phyloP scores from a whole-genome alignment of 441 rosid species.

The Erysimum cheiri region DNA sequence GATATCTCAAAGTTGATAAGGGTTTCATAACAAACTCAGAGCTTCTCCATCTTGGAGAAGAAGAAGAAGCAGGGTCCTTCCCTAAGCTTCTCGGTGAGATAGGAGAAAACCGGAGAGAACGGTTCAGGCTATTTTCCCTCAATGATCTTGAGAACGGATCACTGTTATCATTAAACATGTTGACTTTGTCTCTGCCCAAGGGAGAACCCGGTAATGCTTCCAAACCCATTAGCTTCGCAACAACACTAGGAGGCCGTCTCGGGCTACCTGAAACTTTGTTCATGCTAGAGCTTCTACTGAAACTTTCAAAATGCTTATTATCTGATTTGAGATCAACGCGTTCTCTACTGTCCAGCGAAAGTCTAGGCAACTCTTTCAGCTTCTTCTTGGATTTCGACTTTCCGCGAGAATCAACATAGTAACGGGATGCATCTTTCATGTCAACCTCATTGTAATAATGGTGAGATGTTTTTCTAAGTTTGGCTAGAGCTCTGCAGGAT shows the following conservation, averaged over 20 bases:
- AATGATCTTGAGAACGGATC: conserved; percentile 56
- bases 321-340: conserved; percentile 50
- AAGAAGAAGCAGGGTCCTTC: conserved; percentile 61
- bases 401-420: conserved; percentile 69
- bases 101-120: conserved; percentile 50
- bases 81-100: conserved; percentile 56
- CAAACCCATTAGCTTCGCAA: conserved; percentile 97
- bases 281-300: conserved; percentile 51
- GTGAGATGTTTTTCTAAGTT: conserved; percentile 71
- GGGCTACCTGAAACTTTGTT: conserved; percentile 50
- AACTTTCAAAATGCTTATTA: conserved; percentile 44
- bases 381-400: conserved; percentile 60
- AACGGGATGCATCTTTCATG: conserved; percentile 61
- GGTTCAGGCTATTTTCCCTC: conserved; percentile 52
- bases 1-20: conserved; percentile 59
- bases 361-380: conserved; percentile 78
- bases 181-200: conserved; percentile 43
- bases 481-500: conserved; percentile 70
- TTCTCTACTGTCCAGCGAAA: conserved; percentile 73
- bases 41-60: conserved; percentile 77
- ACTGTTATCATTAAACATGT: conserved; percentile 44
- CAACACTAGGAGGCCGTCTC: conserved; percentile 79
- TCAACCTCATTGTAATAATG: conserved; percentile 51
- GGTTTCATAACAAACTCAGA: conserved; percentile 78
- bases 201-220: conserved; percentile 79